Evolutionary conservation across 2,329 filamentous ascomycete species (phyloP), one percentile per base, ranked within the genome.

Genomic region (Helicocarpus griseus): DNA sequence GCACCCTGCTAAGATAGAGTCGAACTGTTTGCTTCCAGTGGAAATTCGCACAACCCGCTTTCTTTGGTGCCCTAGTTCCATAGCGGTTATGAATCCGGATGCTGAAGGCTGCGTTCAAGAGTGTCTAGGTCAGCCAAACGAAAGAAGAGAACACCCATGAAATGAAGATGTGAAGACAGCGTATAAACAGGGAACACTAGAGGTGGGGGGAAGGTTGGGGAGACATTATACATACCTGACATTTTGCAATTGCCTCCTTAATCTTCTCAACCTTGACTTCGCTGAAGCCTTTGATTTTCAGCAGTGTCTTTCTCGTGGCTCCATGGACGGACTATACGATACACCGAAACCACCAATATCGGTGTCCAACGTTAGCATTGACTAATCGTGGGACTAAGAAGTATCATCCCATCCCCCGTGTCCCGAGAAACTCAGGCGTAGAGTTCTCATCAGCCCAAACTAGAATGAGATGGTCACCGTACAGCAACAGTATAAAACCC

Each of bases 201-300:
- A 43, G 8, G 14, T n/a, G n/a, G n/a, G n/a, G 26, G 26, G 9
- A 26, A 26, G 6, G 21, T 28, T 28, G 19, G 33, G 24, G 39
- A 35, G 29, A 41, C n/a, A 48, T 51, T 26, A 53, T 4, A 60
- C 66, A 50, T 65, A 81, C 79, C 64, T 78, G 68, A 53, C 77
- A 81, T 64, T 83, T 83, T 43, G 74, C 73, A 50, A 81, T 75
- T 46, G 82, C 82, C 58, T 86, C 83, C 61, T 83, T 85, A 62
- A 86, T 76, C 64, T 85, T 86, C 56, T 86, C 82, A 3, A 85
- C 82, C 64, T 86, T 86, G 61, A 80, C 73, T 62, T 85, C 82
- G 52, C 81, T 85, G 65, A 85, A 84, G 7, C 82, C 83, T 61
- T 83, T 85, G 65, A 86, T 85, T 63, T 81, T 85, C 49, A 81